Percentiles rank a stretch among this genome's conserved stretches.
Conservation (phyloP, 2,329 filamentous ascomycete species). For the Amylocarpus encephaloides region DNA sequence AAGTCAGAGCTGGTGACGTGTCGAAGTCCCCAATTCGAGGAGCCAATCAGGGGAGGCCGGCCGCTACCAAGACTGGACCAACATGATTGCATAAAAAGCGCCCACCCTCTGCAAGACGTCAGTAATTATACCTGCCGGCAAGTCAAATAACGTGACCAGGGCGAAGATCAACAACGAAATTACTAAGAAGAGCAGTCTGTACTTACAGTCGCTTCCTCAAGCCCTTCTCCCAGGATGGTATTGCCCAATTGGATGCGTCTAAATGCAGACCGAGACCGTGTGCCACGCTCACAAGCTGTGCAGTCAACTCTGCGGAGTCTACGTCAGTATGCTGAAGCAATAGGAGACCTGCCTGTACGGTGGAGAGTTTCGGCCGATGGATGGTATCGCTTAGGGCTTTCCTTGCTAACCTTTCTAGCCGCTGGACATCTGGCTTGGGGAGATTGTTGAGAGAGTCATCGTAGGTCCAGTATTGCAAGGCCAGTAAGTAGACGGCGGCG, state of each 20-base stretch:
- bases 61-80: slow-evolving; percentile 54
- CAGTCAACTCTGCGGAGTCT: slow-evolving; percentile 31
- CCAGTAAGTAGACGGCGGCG: slow-evolving; percentile 56
- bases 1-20: slow-evolving; percentile 41
- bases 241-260: slow-evolving; percentile 55
- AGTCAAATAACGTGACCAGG: no score
- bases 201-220: slow-evolving; percentile 46
- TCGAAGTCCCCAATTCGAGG: slow-evolving; percentile 49
- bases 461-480: slow-evolving; percentile 55
- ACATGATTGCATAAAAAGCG: slow-evolving; percentile 59
- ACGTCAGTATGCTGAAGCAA: slow-evolving; percentile 39
- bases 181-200: no score
- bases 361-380: slow-evolving; percentile 48
- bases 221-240: slow-evolving; percentile 57
- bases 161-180: no score
- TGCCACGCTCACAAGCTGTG: slow-evolving; percentile 46
- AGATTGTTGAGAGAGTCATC: slow-evolving; percentile 44
- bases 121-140: no score
- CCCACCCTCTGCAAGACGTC: slow-evolving; percentile 43
- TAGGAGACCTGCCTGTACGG: slow-evolving; percentile 48
- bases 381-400: slow-evolving; percentile 42
- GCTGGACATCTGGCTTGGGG: slow-evolving; percentile 36
- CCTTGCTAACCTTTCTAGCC: slow-evolving; percentile 36
- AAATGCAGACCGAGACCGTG: slow-evolving; percentile 55
- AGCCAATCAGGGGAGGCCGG: slow-evolving; percentile 47